Base-by-base conservation (phyloP, 106 monocot genomes). In the Narthecium ossifragum region DNA sequence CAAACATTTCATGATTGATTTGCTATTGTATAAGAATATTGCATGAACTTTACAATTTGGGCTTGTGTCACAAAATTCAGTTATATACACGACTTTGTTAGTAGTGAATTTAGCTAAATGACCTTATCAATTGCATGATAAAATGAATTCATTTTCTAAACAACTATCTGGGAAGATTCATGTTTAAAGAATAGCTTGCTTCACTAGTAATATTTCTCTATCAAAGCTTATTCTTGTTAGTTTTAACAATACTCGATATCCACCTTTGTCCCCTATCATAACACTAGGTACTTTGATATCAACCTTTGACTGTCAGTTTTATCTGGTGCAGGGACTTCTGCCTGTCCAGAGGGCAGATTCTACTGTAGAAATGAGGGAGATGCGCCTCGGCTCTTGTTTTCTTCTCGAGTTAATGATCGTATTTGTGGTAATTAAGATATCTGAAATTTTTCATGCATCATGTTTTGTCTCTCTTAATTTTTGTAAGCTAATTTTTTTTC, bases 281-380 rank as follows among this genome's bases (percentile, higher is more conserved):
- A 49, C 0, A 1, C 6, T 22, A 9, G 22, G 2, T 6, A 49
- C 9, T n/a, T 20, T 49, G 9, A n/a, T 8, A 49, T 49, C 21
- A 22, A 22, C 2, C 23, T 24, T 6, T 49, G 21, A 22, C 21
- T 22, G 22, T 1, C 9, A 22, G 21, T 47, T 23, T 21, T 39
- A 20, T 65, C 15, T 61, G 5, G 45, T 81, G 48, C 74, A 94
- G 94, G 94, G 56, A 94, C 94, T 55, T 83, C 94, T 64, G 94
- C 94, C 52, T 96, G 94, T 31, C 94, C 94, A 33, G 80, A 86
- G 56, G 57, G 90, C 80, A 90, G 67, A 68, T 96, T 96, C 67
- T 90, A 96, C 65, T 86, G 94, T 51, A 86, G 67, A 65, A 96
- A 90, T 72, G 1, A 47, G 5, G 94, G 83, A 24, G 90, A 83